phyloP scores from a whole-genome alignment of 345 rosid species.

The Erysimum cheiranthoides region DNA sequence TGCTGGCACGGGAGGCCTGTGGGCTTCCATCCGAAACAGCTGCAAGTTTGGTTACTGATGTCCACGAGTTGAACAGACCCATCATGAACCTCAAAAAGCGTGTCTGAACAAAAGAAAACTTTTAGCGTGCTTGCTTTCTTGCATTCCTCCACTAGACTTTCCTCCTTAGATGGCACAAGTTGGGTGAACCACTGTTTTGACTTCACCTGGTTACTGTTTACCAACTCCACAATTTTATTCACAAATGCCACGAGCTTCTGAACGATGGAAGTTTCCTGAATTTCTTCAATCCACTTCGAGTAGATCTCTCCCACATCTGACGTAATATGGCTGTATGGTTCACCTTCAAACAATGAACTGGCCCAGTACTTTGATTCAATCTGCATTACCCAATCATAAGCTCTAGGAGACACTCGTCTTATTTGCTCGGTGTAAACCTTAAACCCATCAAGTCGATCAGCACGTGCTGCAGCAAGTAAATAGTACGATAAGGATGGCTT shows the following conservation, averaged over 20 bases:
- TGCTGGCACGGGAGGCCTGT: slow-evolving; percentile 83
- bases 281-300: slow-evolving; percentile 75
- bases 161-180: slow-evolving; percentile 81
- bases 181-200: slow-evolving; percentile 62
- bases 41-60: slow-evolving; percentile 63
- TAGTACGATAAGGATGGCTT: slow-evolving; percentile 66
- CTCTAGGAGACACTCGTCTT: slow-evolving; percentile 64
- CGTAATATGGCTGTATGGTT: slow-evolving; percentile 65
- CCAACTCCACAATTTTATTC: slow-evolving; percentile 61
- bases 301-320: slow-evolving; percentile 65
- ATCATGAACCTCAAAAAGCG: slow-evolving; percentile 89
- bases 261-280: slow-evolving; percentile 68
- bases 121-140: slow-evolving; percentile 53
- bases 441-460: slow-evolving; percentile 67
- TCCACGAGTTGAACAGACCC: slow-evolving; percentile 74
- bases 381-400: slow-evolving; percentile 87
- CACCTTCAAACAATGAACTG: slow-evolving; percentile 71
- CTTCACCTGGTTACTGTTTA: slow-evolving; percentile 51
- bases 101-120: slow-evolving; percentile 81
- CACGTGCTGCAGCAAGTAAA: slow-evolving; percentile 77
- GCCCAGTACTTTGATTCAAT: slow-evolving; percentile 75
- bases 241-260: slow-evolving; percentile 64
- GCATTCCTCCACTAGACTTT: slow-evolving; percentile 62
- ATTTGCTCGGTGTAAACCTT: slow-evolving; percentile 63
- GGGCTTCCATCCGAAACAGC: slow-evolving; percentile 74